phyloP scores from a whole-genome alignment of 225 moss, liverwort and hornwort genomes.

The Pseudoscleropodium purum region DNA sequence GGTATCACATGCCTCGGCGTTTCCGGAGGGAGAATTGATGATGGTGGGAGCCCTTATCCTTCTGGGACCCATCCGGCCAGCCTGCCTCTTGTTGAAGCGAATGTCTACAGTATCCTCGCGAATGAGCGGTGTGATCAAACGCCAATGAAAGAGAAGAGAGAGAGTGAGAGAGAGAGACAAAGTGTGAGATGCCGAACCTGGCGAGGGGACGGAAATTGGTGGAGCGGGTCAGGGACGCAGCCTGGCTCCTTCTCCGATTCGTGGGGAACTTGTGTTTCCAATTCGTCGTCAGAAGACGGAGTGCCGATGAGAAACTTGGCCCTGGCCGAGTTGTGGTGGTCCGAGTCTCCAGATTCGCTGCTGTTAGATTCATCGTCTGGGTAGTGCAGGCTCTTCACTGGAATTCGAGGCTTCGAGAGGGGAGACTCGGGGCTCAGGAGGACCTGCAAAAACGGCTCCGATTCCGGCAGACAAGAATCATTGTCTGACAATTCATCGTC shows the following conservation, averaged over 20 bases:
- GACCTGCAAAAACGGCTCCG: slow-evolving; percentile 10
- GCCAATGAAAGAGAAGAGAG: background rate
- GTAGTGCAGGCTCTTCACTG: background rate
- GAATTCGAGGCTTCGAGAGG: background rate
- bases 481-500: slow-evolving; percentile 37
- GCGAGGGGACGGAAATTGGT: slow-evolving; percentile 17
- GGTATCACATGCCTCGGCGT: slow-evolving; percentile 6
- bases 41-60: slow-evolving; percentile 13
- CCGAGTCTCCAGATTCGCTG: slow-evolving; percentile 3
- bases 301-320: background rate
- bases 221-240: background rate
- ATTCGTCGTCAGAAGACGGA: background rate
- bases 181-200: slow-evolving; percentile 17
- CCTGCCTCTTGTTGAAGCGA: background rate
- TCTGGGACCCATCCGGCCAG: background rate
- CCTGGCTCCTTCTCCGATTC: background rate
- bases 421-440: background rate
- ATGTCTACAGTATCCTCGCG: background rate
- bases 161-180: background rate
- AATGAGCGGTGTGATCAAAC: background rate
- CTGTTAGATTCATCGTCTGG: slow-evolving; percentile 17
- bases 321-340: background rate
- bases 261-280: background rate
- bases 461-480: slow-evolving; percentile 5
- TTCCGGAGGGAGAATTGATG: background rate